These are phyloP conservation scores for Claviceps fusiformis DNA, from an alignment of 2,329 filamentous ascomycete genomes.

Conservation along the genomic window DNA sequence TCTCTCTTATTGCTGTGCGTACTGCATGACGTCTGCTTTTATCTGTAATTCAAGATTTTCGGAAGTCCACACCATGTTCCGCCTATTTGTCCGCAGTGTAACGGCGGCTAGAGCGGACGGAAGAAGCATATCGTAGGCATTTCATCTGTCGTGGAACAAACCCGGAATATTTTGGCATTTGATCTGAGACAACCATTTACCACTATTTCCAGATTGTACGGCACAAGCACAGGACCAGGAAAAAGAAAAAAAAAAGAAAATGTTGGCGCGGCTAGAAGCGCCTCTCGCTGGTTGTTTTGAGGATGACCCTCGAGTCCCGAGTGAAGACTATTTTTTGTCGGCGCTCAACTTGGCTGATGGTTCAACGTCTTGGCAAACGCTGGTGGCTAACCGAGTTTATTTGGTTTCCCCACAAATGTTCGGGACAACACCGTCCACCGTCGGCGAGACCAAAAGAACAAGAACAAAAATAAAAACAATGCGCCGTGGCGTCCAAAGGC, in stretches of 20 bases:
- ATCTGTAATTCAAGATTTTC: neutral
- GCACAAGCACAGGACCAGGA: neutral
- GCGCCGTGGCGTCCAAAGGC: neutral
- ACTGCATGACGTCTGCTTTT: neutral
- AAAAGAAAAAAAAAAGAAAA: neutral
- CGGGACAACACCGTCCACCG: neutral
- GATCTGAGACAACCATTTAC: neutral
- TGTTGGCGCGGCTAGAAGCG: neutral
- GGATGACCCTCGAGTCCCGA: neutral
- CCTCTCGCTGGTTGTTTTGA: neutral
- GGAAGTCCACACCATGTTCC: neutral
- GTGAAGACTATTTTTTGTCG: neutral
- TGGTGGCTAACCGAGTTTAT: neutral
- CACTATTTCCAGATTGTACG: neutral
- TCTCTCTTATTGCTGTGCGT: neutral
- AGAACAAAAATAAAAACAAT: neutral
- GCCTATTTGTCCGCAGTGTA: neutral
- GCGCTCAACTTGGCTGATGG: neutral
- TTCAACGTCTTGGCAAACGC: neutral
- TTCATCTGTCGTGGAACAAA: constrained; percentile 1
- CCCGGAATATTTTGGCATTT: constrained; percentile 1
- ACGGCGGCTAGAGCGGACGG: constrained; percentile 2
- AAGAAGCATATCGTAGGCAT: neutral
- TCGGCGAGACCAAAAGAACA: neutral
- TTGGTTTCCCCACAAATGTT: neutral